Evolutionary conservation across 768 basidiomycete genomes (phyloP).

Genomic region (Tricholoma hemisulphureum): DNA sequence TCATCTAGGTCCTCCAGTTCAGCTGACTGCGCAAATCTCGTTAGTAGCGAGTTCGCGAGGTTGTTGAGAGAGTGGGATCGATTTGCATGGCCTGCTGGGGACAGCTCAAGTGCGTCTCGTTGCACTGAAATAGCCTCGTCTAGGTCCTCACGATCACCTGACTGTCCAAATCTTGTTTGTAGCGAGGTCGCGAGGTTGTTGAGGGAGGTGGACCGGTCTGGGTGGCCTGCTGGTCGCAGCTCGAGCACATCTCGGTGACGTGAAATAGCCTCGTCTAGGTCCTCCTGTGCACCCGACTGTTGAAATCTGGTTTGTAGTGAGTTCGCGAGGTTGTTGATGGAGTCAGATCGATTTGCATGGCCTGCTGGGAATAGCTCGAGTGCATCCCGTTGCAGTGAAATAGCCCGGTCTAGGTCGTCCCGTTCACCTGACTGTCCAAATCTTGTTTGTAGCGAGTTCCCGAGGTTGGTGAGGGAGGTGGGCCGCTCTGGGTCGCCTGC

Average conservation of each 20-base stretch:
- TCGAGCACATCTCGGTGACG: too few relatives aligned
- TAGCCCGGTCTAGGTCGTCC: conserved; percentile 7
- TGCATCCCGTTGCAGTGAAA: conserved; percentile 4
- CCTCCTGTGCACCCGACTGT: conserved; percentile 11
- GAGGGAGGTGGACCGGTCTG: too few relatives aligned
- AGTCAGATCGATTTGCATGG: conserved; percentile 4
- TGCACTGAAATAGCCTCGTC: conserved; percentile 6
- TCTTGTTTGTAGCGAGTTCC: conserved; percentile 1
- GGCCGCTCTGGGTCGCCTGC: conserved; percentile 13
- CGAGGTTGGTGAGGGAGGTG: conserved; percentile 9
- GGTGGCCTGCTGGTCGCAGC: too few relatives aligned
- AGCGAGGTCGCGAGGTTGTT: too few relatives aligned
- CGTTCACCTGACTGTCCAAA: conserved; percentile 6
- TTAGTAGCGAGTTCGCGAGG: conserved; percentile 14
- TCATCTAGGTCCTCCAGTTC: conserved; percentile 22
- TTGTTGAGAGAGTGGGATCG: conserved; percentile 13
- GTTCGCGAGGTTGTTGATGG: conserved; percentile 8
- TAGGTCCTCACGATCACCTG: too few relatives aligned
- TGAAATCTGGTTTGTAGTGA: conserved; percentile 6
- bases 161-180: too few relatives aligned
- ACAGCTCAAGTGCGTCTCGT: too few relatives aligned
- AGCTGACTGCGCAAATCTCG: conserved; percentile 25
- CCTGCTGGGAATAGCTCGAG: neutral
- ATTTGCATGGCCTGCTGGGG: too few relatives aligned
- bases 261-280: conserved; percentile 12